Percentiles rank a stretch among this genome's conserved stretches.
These are phyloP conservation scores for Metschnikowia reukaufii DNA, from an alignment of 805 yeast genomes.

Conservation along the genomic window DNA sequence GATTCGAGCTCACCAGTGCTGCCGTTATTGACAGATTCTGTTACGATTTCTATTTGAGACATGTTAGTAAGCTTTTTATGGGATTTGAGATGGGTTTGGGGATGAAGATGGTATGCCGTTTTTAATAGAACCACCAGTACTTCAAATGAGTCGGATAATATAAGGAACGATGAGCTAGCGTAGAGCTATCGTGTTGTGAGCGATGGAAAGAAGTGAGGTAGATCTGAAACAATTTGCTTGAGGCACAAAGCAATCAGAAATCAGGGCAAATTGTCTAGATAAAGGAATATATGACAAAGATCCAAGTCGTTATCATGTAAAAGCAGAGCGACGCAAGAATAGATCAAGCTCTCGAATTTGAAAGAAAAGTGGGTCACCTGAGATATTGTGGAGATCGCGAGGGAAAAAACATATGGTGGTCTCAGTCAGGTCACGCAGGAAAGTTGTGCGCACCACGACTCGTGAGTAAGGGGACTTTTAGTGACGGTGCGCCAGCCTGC, in stretches of 20 bases:
- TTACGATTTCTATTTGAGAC: constrained; percentile 48
- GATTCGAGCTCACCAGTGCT: constrained; percentile 60
- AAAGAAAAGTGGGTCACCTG: constrained; percentile 5
- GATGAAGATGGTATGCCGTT: not conserved
- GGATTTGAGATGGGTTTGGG: not conserved
- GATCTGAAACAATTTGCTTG: not conserved
- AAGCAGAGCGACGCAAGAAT: not conserved
- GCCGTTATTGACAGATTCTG: constrained; percentile 72
- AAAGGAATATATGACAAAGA: not conserved
- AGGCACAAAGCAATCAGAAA: not conserved
- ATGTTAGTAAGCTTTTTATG: constrained; percentile 32
- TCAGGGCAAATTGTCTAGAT: not conserved
- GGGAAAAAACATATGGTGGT: constrained; percentile 10
- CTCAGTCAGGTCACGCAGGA: constrained; percentile 20
- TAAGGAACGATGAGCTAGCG: not conserved
- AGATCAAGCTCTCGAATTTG: not conserved
- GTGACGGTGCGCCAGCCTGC: constrained; percentile 2
- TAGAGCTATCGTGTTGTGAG: not conserved
- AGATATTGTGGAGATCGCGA: constrained; percentile 18
- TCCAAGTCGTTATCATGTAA: not conserved
- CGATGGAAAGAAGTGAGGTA: not conserved
- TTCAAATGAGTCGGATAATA: not conserved
- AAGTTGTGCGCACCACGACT: constrained; percentile 19
- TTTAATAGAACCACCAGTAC: not conserved
- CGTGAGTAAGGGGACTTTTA: constrained; percentile 1